These are phyloP conservation scores for Phytophthora agathidicida DNA, from an alignment of 352 stramenopile genomes.

Conservation along the genomic window DNA sequence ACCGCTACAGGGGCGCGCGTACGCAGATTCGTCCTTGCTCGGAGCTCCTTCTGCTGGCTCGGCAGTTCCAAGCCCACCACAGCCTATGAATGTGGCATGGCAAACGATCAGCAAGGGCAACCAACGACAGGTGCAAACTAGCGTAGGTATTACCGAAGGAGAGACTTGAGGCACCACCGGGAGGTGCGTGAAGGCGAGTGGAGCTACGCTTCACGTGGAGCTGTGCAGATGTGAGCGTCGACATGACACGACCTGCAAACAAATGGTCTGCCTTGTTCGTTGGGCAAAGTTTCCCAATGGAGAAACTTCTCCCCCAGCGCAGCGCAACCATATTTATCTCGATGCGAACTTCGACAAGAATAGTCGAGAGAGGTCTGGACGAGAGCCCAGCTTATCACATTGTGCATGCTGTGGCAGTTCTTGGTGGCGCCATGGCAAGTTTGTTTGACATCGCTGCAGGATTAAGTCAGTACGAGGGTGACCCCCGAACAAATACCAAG, in stretches of 20 bases:
- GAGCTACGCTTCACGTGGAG: slow-evolving; percentile 82
- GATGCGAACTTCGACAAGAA: slow-evolving; percentile 8
- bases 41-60: slow-evolving; percentile 26
- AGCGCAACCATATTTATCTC: slow-evolving; percentile 11
- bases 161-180: slow-evolving; percentile 68
- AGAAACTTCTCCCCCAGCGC: no score
- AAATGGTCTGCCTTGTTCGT: background rate
- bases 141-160: slow-evolving; percentile 55
- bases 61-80: slow-evolving; percentile 59
- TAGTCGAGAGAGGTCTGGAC: slow-evolving; percentile 12
- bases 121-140: background rate
- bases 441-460: slow-evolving; percentile 66
- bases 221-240: slow-evolving; percentile 78
- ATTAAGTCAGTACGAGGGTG: slow-evolving; percentile 49
- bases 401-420: slow-evolving; percentile 4
- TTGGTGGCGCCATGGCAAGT: slow-evolving; percentile 42
- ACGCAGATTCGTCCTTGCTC: slow-evolving; percentile 23
- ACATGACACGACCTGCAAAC: slow-evolving; percentile 54
- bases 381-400: no score
- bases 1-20: slow-evolving; percentile 15
- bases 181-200: slow-evolving; percentile 72
- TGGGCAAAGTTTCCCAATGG: background rate
- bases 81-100: slow-evolving; percentile 17
- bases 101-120: background rate
- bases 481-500: background rate